Percentiles rank a stretch among this genome's conserved stretches.
Evolutionary conservation across 805 yeast genomes (phyloP).

Genomic region (Schwanniomyces pseudopolymorphus): DNA sequence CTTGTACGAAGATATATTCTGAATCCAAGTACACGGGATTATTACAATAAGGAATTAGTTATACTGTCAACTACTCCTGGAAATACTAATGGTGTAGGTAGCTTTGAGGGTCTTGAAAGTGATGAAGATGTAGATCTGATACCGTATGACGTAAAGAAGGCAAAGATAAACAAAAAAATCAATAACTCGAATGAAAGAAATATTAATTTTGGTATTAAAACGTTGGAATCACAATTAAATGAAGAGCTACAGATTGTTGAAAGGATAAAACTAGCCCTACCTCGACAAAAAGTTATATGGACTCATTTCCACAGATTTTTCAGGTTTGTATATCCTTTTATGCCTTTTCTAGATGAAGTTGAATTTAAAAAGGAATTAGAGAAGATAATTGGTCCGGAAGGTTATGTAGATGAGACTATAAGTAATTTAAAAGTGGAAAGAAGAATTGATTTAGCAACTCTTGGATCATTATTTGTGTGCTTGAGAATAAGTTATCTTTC

Average conservation of each 20-base stretch:
- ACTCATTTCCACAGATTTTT: slow-evolving; percentile 56
- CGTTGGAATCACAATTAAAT: slow-evolving; percentile 11
- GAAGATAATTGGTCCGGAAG: slow-evolving; percentile 40
- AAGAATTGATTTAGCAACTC: slow-evolving; percentile 30
- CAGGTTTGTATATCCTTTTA: slow-evolving; percentile 54
- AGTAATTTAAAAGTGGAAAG: slow-evolving; percentile 21
- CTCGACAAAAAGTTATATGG: slow-evolving; percentile 53
- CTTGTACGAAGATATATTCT: slow-evolving; percentile 3
- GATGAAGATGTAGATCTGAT: slow-evolving; percentile 17
- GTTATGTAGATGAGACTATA: slow-evolving; percentile 18
- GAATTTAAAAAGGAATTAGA: slow-evolving; percentile 41
- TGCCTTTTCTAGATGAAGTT: slow-evolving; percentile 63
- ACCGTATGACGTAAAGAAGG: not conserved
- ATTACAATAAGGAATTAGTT: not conserved
- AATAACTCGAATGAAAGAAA: slow-evolving; percentile 1
- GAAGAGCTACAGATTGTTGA: slow-evolving; percentile 30
- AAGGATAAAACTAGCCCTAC: slow-evolving; percentile 39
- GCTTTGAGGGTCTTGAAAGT: slow-evolving; percentile 15
- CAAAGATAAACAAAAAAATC: not conserved
- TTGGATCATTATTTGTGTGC: slow-evolving; percentile 34
- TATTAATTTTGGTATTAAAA: slow-evolving; percentile 10
- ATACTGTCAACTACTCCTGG: too few relatives aligned
- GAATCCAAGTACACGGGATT: not conserved
- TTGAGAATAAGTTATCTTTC: slow-evolving; percentile 37
- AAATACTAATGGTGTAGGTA: too few relatives aligned